A percentile compares a stretch with the other conserved stretches of the same genome.
phyloP scores from a whole-genome alignment of 169 alveolate species.

The Eimeria maxima region DNA sequence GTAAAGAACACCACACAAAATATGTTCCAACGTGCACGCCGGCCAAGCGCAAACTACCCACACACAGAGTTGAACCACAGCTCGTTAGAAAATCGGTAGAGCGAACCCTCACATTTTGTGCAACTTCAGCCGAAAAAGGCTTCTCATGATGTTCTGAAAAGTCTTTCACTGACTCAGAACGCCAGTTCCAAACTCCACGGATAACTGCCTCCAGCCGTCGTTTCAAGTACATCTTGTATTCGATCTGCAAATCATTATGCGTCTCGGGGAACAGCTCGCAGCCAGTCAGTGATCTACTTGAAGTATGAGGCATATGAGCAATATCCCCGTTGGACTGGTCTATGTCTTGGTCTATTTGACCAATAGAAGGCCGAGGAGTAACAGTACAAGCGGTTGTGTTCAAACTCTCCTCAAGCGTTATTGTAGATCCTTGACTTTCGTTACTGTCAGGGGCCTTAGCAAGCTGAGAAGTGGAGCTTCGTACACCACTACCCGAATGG shows the following conservation, averaged over 20 bases:
- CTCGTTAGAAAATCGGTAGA: neutral
- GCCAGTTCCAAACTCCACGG: slow-evolving; percentile 42
- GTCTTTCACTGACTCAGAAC: slow-evolving; percentile 48
- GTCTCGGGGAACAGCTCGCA: neutral
- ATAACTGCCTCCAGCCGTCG: slow-evolving; percentile 31
- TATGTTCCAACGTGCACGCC: neutral
- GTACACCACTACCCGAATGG: neutral
- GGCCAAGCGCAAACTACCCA: neutral
- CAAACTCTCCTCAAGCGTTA: neutral
- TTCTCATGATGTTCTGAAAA: slow-evolving; percentile 26
- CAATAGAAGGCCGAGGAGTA: neutral
- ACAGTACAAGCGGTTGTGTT: neutral
- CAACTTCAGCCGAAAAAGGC: slow-evolving; percentile 23
- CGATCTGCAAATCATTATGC: neutral
- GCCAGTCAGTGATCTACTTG: neutral
- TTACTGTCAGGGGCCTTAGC: neutral
- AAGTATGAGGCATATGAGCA: neutral
- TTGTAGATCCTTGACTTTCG: neutral
- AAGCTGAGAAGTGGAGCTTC: neutral
- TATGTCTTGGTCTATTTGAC: neutral
- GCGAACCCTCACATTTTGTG: neutral
- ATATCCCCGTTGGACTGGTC: neutral
- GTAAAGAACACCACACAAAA: neutral
- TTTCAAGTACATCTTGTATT: neutral
- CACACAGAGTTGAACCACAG: neutral